These are phyloP conservation scores for Eucalyptus dawsonii DNA, from an alignment of 345 rosid genomes.

Conservation along the genomic window DNA sequence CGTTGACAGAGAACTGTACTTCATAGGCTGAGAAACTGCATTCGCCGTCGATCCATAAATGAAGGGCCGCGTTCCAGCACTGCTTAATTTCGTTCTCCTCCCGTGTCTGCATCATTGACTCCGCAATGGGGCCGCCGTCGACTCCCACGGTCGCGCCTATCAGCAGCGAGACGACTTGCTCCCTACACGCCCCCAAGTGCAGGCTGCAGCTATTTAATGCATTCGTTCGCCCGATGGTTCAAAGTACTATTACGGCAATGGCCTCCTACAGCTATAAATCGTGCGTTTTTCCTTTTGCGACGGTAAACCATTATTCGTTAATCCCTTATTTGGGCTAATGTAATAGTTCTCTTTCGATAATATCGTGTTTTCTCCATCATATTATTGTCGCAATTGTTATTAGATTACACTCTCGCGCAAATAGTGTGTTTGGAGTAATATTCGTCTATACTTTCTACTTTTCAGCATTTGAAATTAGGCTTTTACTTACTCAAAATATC, in stretches of 20 bases:
- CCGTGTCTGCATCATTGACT: not conserved
- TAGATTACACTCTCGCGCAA: not conserved
- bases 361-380: rapidly evolving
- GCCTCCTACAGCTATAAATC: not conserved
- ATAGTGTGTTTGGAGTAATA: not conserved
- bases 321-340: not conserved
- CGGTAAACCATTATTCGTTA: not conserved
- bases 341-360: not conserved
- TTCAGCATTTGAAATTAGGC: not conserved
- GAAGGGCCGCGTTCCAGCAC: not conserved
- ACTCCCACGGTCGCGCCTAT: not conserved
- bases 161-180: not conserved
- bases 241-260: not conserved
- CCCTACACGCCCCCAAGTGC: not conserved
- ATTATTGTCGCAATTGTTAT: rapidly evolving
- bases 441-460: not conserved
- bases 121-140: too few relatives aligned
- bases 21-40: not conserved
- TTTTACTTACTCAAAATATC: not conserved
- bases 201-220: not conserved
- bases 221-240: not conserved
- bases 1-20: not conserved
- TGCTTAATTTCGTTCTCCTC: not conserved
- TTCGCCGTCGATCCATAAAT: not conserved
- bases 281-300: not conserved